phyloP scores from a whole-genome alignment of 2,329 filamentous ascomycete genomes.

The Nemania sp. region DNA sequence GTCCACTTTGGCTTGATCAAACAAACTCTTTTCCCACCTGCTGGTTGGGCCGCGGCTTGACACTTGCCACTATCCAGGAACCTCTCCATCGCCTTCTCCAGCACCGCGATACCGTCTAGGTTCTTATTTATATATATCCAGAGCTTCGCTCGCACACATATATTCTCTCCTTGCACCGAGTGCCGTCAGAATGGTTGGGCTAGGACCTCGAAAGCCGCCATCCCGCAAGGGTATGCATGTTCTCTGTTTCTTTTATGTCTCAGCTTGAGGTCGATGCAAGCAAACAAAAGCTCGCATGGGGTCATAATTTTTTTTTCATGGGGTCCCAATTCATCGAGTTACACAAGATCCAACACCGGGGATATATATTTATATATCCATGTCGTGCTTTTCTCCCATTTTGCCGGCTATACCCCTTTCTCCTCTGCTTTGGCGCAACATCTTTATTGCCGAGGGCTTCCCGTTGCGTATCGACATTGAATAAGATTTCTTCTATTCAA shows the following conservation, averaged over 20 bases:
- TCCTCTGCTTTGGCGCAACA: background rate
- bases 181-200: conserved; percentile 53
- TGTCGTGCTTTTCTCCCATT: conserved; percentile 6
- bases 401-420: conserved; percentile 2
- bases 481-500: conserved; percentile 3
- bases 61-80: background rate
- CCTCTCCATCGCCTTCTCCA: conserved; percentile 3
- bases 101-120: background rate
- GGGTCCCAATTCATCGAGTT: background rate
- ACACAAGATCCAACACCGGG: background rate
- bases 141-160: conserved; percentile 33
- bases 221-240: conserved; percentile 68
- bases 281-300: background rate
- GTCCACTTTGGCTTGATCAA: conserved; percentile 11
- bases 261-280: background rate
- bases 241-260: conserved; percentile 13
- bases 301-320: background rate
- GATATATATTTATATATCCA: background rate
- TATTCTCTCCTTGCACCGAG: conserved; percentile 3
- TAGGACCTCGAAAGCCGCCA: conserved; percentile 56
- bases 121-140: background rate
- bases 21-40: background rate
- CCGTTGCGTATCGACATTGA: background rate
- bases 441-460: background rate
- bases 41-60: background rate